Base-by-base conservation (phyloP, 345 rosid genomes). In the Moricandia arvensis region DNA sequence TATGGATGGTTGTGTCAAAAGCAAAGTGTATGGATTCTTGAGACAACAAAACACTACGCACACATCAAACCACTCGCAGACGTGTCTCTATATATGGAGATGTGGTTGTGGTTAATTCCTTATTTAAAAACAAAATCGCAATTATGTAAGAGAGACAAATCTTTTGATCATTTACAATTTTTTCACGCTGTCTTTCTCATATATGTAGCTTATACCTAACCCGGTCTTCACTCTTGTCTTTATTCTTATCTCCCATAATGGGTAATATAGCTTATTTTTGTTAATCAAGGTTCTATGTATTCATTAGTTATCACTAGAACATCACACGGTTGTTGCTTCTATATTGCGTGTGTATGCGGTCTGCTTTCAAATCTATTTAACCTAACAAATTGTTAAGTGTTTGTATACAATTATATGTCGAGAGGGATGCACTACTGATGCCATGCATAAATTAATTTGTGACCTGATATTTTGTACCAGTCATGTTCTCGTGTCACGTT, bases 61-160 rank as follows among this genome's bases (percentile, higher is more conserved):
- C 6, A 61, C 69, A 53, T 75, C 69, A 13, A 45, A 68, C 74
- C 10, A 51, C 43, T 75, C 4, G 69, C 7, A 37, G 43, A 61
- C 79, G 74, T 69, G 69, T 61, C 69, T 38, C 15, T 53, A 3
- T 16, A 21, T 24, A 3, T 15, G 26, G 26, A 26, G 15, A 18
- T 35, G 69, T 68, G 69, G 79, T 37, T 69, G 47, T 75, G 34
- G 17, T 37, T 12, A 68, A 11, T 61, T 60, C 16, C 37, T 49
- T 24, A 15, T 31, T 37, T 51, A 1, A 9, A 24, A 18, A 5
- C 9, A 21, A 21, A 21, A 21, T 66, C 47, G 17, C 59, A 41
- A 38, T 57, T 30, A 38, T 3, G 33, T 7, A 63, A 35, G n/a
- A 31, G 47, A 62, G 21, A 61, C 67, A 17, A 16, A 11, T 7